phyloP scores from a whole-genome alignment of 129 eudicot genomes.

The Erigeron canadensis region DNA sequence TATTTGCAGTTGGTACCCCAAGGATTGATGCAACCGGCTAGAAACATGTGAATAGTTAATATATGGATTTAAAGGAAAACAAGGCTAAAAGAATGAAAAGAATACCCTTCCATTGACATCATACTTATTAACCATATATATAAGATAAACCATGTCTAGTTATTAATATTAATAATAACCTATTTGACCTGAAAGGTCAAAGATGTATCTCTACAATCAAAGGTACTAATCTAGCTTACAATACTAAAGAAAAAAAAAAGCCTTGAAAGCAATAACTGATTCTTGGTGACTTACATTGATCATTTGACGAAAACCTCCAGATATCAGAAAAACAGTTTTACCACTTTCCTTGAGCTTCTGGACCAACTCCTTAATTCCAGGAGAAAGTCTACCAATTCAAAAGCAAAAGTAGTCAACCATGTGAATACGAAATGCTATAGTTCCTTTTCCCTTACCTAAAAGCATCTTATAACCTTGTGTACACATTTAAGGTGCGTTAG shows the following conservation, averaged over 20 bases:
- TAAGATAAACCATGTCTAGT: background rate
- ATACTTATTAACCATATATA: background rate
- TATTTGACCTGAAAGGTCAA: slow-evolving; percentile 3
- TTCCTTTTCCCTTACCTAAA: background rate
- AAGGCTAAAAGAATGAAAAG: background rate
- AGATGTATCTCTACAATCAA: background rate
- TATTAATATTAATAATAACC: background rate
- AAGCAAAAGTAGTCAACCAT: slow-evolving; percentile 8
- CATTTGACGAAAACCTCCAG: slow-evolving; percentile 99
- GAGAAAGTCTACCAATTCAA: slow-evolving; percentile 69
- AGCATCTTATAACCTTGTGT: background rate
- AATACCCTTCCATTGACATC: background rate
- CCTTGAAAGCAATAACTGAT: slow-evolving; percentile 5
- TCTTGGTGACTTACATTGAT: slow-evolving; percentile 62
- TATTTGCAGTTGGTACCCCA: slow-evolving; percentile 74
- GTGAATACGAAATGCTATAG: background rate
- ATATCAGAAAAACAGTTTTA: slow-evolving; percentile 68
- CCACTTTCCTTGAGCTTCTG: slow-evolving; percentile 68
- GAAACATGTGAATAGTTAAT: slow-evolving; percentile 9
- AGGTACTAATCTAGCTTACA: background rate
- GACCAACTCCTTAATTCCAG: slow-evolving; percentile 81
- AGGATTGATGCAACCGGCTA: slow-evolving; percentile 95
- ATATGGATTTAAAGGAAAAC: background rate
- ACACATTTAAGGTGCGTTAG: background rate
- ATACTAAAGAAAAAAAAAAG: background rate